Evolutionary conservation across 495 filamentous ascomycete genomes (phyloP).

Genomic region (Usnea hakonensis): DNA sequence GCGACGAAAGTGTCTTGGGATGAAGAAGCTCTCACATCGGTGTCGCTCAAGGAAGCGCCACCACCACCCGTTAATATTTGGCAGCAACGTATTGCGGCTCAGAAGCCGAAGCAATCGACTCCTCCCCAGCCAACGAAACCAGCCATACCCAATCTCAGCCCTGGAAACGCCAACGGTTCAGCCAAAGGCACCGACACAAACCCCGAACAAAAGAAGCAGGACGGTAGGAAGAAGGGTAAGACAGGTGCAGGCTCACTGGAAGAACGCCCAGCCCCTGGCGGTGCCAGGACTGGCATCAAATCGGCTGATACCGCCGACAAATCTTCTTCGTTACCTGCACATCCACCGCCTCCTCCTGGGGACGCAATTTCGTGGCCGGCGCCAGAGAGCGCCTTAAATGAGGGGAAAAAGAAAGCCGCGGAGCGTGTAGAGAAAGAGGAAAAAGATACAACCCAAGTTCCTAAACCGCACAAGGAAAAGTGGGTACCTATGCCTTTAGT

Average conservation of each 20-base stretch:
- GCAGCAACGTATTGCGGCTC: conserved; percentile 64
- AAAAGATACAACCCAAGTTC: conserved; percentile 50
- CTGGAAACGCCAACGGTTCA: conserved; percentile 17
- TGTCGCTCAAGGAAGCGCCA: conserved; percentile 69
- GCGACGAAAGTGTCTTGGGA: conserved; percentile 28
- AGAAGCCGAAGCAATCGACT: conserved; percentile 42
- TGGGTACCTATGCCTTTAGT: conserved; percentile 68
- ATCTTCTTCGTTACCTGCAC: conserved; percentile 21
- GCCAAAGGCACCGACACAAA: conserved; percentile 31
- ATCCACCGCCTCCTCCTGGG: conserved; percentile 55
- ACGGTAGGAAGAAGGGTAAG: conserved; percentile 26
- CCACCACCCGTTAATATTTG: conserved; percentile 79
- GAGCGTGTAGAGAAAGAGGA: conserved; percentile 59
- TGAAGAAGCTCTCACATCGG: conserved; percentile 47
- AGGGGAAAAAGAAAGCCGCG: conserved; percentile 63
- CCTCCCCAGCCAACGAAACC: conserved; percentile 25
- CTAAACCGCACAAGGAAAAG: conserved; percentile 56
- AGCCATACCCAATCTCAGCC: conserved; percentile 4
- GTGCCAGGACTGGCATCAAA: conserved; percentile 33
- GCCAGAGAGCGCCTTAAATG: conserved; percentile 67
- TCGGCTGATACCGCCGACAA: conserved; percentile 23
- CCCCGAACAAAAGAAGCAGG: conserved; percentile 24
- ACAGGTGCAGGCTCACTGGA: conserved; percentile 26
- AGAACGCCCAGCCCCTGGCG: conserved; percentile 36
- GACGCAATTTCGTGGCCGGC: conserved; percentile 85